phyloP scores from a whole-genome alignment of 2,329 filamentous ascomycete species.

The Epichloe bromicola region DNA sequence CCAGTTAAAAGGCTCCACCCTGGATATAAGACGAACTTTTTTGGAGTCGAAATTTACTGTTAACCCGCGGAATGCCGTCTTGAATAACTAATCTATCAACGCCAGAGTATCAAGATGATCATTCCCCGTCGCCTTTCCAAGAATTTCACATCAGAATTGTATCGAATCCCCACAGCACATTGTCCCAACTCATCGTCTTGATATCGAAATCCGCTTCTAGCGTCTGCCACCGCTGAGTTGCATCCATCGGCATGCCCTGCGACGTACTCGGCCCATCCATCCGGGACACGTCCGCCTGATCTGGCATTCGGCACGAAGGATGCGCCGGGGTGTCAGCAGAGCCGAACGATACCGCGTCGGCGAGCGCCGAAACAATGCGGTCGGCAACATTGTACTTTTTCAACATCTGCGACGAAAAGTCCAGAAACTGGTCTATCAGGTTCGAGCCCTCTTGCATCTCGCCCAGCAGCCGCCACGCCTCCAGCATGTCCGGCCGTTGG shows the following conservation, averaged over 20 bases:
- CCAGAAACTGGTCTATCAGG: slow-evolving; percentile 3
- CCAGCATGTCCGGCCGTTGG: slow-evolving; percentile 1
- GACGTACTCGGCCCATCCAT: too few relatives aligned
- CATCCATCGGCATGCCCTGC: neutral
- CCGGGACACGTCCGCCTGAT: too few relatives aligned
- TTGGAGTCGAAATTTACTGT: too few relatives aligned
- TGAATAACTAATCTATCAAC: too few relatives aligned
- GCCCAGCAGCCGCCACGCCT: slow-evolving; percentile 1
- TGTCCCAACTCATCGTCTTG: slow-evolving; percentile 6
- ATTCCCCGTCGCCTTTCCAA: too few relatives aligned
- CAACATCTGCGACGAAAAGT: slow-evolving; percentile 3
- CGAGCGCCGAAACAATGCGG: neutral
- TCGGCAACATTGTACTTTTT: slow-evolving; percentile 1
- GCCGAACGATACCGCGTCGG: neutral
- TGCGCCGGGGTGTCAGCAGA: neutral
- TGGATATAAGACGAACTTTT: too few relatives aligned
- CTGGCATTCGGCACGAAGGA: too few relatives aligned
- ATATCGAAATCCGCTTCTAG: slow-evolving; percentile 5
- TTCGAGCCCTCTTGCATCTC: slow-evolving; percentile 3
- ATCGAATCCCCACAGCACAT: slow-evolving; percentile 5
- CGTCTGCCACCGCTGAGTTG: slow-evolving; percentile 2
- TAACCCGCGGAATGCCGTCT: too few relatives aligned
- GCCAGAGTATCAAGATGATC: too few relatives aligned
- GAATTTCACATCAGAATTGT: slow-evolving; percentile 1
- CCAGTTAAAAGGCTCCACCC: too few relatives aligned